Conservation (phyloP, 2,329 filamentous ascomycete species). For the Apiospora malaysiana region DNA sequence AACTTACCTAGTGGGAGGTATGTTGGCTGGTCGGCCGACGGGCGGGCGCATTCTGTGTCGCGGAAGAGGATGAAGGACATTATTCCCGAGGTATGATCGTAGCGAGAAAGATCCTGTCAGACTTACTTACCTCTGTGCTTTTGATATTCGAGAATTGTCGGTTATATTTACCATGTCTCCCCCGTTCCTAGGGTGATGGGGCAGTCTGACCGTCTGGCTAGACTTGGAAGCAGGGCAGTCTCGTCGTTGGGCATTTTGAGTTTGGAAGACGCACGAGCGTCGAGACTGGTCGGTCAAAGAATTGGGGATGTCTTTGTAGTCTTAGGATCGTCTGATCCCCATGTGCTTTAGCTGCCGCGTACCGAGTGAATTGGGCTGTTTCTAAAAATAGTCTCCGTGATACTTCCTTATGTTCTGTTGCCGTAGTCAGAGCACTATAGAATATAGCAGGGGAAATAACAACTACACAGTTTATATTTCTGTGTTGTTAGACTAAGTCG, state of each 20-base stretch:
- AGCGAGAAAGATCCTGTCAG: no score
- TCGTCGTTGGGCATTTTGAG: neutral
- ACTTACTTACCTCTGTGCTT: neutral
- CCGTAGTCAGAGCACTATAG: neutral
- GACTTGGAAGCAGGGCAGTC: neutral
- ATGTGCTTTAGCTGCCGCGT: no score
- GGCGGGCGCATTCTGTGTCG: constrained; percentile 12
- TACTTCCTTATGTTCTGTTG: no score
- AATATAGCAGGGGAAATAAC: neutral
- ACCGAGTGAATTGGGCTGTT: neutral
- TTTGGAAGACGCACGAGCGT: neutral
- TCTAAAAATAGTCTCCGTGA: neutral
- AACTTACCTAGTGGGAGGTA: constrained; percentile 15
- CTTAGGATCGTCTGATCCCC: neutral
- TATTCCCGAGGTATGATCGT: neutral
- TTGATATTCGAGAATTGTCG: neutral
- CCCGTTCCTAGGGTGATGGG: neutral
- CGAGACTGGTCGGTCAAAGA: neutral
- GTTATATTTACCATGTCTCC: neutral
- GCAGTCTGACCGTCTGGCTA: neutral
- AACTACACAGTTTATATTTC: neutral
- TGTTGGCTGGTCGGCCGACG: neutral
- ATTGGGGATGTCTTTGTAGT: neutral
- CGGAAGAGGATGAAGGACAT: constrained; percentile 11
- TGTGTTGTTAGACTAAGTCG: neutral